Evolutionary conservation across 176 grass and related monocot species (phyloP), one percentile per base, ranked within the genome.

Genomic region (Zea luxurians): DNA sequence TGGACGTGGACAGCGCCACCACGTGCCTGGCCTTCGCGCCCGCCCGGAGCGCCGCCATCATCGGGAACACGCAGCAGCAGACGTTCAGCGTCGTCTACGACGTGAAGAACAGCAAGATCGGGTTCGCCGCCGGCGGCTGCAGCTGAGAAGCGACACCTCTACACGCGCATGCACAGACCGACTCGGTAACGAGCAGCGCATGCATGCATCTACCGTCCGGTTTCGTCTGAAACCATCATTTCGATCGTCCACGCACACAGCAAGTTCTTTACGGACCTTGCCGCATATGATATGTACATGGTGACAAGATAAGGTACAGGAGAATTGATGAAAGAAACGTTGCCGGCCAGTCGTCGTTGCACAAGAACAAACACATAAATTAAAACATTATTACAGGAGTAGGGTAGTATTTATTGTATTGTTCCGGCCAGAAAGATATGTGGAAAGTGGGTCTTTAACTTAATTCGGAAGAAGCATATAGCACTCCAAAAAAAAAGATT

Each of bases 11-110:
- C 70, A 70, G 71, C 65, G 67, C 82, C 74, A 88, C 88, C 4
- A 88, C 91, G 10, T 93, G 91, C 88, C 88, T 93, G 27, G 91
- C 91, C 6, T 93, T 93, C 68, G 84, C 87, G 52, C 78, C 91
- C 7, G 74, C 85, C 0, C 75, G 60, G 13, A 91, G 88, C 80
- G 82, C 80, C 42, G 85, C 88, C 77, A 93, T 93, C 88, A 85
- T 93, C 75, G 91, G 91, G 10, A 93, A 93, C 88, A 90, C 80
- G 69, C 91, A 91, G 86, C 91, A 93, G 83, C 85, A 93, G 86
- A 80, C 88, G 9, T 91, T 88, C 88, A 90, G 85, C 63, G 85
- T 93, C 64, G 91, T 93, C 61, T 93, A 88, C 86, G 91, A 93
- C 80, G 91, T 93, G 58, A 90, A 65, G 50, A 86, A 12, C 38